Conservation (phyloP, 495 filamentous ascomycete species). For the Opeltia flavorubescens region DNA sequence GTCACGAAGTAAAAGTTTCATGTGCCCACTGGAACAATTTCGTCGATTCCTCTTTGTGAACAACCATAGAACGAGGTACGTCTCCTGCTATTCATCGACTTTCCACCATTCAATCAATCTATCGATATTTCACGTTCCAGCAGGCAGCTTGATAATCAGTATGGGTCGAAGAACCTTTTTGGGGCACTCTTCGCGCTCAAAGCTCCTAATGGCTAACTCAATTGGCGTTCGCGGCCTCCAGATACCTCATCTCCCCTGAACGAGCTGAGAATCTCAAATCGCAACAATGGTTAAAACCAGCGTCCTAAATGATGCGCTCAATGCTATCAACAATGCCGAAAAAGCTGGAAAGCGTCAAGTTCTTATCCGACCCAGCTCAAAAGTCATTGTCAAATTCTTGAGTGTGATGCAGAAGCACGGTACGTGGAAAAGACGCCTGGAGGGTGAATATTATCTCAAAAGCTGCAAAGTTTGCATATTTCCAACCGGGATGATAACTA, state of each 20-base stretch:
- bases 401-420: constrained; percentile 97
- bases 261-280: constrained; percentile 78
- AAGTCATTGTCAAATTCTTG: constrained; percentile 99
- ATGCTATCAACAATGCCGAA: constrained; percentile 99
- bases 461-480: constrained; percentile 9
- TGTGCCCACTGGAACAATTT: background rate
- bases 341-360: constrained; percentile 98
- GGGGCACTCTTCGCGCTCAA: constrained; percentile 92
- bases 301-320: constrained; percentile 97
- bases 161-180: constrained; percentile 88
- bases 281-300: constrained; percentile 96
- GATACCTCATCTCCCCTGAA: constrained; percentile 61
- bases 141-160: constrained; percentile 19
- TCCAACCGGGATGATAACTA: constrained; percentile 97
- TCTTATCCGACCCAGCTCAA: constrained; percentile 87
- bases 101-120: background rate
- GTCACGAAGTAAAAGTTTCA: too few species aligned
- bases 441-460: too few species aligned
- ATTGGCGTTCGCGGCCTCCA: constrained; percentile 26
- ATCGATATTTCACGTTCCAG: background rate
- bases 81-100: background rate
- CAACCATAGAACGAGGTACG: background rate
- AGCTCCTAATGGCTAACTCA: constrained; percentile 73
- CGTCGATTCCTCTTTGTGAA: background rate
- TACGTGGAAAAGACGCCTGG: constrained; percentile 40